A percentile compares a stretch with the other conserved stretches of the same genome.
Conservation (phyloP, 2,329 filamentous ascomycete species). For the Akanthomyces uredinophilus region DNA sequence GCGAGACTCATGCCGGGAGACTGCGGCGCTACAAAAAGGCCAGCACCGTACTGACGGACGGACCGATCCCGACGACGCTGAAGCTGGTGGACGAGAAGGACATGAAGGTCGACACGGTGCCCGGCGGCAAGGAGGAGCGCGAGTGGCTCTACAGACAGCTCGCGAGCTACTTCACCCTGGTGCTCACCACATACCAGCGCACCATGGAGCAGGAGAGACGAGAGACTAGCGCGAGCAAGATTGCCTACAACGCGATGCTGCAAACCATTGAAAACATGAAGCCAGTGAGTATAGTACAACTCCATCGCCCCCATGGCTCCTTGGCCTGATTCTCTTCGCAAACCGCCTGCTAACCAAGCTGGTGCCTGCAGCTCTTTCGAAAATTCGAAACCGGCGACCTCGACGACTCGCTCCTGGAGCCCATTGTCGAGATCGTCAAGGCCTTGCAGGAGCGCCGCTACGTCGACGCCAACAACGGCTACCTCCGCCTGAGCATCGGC, state of each 20-base stretch:
- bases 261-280: conserved; percentile 83
- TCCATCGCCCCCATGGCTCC: not conserved
- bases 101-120: conserved; percentile 72
- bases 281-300: conserved; percentile 46
- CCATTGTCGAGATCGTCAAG: conserved; percentile 85
- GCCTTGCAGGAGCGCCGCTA: conserved; percentile 87
- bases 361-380: conserved; percentile 60
- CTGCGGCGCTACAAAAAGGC: conserved; percentile 67
- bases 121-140: conserved; percentile 58
- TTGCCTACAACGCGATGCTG: conserved; percentile 78
- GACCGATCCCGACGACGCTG: conserved; percentile 83
- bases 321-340: too few species aligned
- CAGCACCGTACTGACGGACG: conserved; percentile 56
- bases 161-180: conserved; percentile 92
- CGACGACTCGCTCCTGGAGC: conserved; percentile 71
- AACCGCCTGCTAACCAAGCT: too few species aligned
- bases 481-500: conserved; percentile 86
- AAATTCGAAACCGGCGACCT: conserved; percentile 79
- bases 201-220: conserved; percentile 63
- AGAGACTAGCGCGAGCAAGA: conserved; percentile 71
- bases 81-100: conserved; percentile 75
- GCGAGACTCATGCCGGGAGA: conserved; percentile 66
- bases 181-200: conserved; percentile 80
- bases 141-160: conserved; percentile 79
- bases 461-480: conserved; percentile 94